These are phyloP conservation scores for Coemansia sp. DNA, from an alignment of 192 early-diverging fungal genomes.

Conservation along the genomic window DNA sequence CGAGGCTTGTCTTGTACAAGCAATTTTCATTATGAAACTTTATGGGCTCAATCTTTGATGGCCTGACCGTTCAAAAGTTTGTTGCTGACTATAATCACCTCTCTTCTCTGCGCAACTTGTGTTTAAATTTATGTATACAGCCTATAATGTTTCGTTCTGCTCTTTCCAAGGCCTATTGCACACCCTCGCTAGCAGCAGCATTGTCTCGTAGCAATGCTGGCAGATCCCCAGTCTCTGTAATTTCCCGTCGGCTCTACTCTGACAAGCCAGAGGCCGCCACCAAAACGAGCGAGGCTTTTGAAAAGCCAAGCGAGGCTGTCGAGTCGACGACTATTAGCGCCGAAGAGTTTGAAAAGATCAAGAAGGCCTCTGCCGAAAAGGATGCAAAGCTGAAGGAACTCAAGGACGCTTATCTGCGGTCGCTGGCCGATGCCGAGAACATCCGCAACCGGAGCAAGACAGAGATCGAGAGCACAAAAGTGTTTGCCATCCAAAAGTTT, in stretches of 20 bases:
- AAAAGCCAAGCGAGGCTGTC: conserved; percentile 3
- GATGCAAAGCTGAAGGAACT: conserved; percentile 54
- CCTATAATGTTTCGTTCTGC: conserved; percentile 37
- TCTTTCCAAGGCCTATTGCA: conserved; percentile 24
- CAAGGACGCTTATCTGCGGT: conserved; percentile 84
- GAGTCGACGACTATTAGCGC: not conserved
- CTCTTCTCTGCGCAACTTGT: not conserved
- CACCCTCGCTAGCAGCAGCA: conserved; percentile 13
- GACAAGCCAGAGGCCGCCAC: conserved; percentile 20
- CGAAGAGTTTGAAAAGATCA: conserved; percentile 35
- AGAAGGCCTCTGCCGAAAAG: conserved; percentile 37
- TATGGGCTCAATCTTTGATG: not conserved
- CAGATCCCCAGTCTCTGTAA: not conserved
- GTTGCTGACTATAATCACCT: not conserved
- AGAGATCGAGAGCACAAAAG: conserved; percentile 76
- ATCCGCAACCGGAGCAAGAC: conserved; percentile 81
- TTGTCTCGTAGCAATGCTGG: not conserved
- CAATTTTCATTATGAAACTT: no score
- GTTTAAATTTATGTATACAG: no score
- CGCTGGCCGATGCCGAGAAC: conserved; percentile 96
- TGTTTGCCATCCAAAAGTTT: conserved; percentile 96
- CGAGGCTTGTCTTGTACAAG: no score
- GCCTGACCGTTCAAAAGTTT: no score
- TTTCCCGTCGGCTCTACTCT: conserved; percentile 33
- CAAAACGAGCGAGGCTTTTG: not conserved